phyloP scores from a whole-genome alignment of 257 asterid genomes.

The Solanum etuberosum region DNA sequence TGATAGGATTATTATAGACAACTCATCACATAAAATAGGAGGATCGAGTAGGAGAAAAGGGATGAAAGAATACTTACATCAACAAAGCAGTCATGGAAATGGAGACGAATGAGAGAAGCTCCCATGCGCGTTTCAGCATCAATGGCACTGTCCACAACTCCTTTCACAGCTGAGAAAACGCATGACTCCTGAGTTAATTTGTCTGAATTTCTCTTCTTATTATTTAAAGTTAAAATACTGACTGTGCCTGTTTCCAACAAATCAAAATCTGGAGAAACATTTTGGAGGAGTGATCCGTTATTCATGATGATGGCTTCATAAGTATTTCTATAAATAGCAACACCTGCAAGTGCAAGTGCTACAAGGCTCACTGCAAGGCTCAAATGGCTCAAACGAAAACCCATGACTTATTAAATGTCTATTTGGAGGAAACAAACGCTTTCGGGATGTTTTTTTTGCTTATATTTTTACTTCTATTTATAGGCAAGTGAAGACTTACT shows the following conservation, averaged over 20 bases:
- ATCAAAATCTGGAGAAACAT: neutral
- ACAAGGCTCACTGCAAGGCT: neutral
- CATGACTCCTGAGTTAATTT: neutral
- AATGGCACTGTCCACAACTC: neutral
- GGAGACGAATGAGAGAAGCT: slow-evolving; percentile 6
- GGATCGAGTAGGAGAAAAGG: neutral
- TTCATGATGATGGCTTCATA: neutral
- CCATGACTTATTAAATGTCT: neutral
- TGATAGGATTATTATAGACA: too few relatives aligned
- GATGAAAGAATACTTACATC: neutral
- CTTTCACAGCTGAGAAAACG: neutral
- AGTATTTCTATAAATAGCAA: neutral
- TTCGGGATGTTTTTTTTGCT: neutral
- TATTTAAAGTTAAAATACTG: neutral
- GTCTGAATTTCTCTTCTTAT: neutral
- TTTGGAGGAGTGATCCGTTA: neutral
- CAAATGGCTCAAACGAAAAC: neutral
- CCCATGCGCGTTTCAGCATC: slow-evolving; percentile 1
- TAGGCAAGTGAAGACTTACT: neutral
- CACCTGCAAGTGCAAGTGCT: neutral
- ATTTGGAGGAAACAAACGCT: neutral
- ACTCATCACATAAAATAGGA: neutral
- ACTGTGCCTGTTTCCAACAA: neutral
- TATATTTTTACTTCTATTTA: neutral
- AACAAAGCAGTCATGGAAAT: slow-evolving; percentile 6